Conservation (phyloP, 2,329 filamentous ascomycete species). For the Thermomyces lanuginosus region DNA sequence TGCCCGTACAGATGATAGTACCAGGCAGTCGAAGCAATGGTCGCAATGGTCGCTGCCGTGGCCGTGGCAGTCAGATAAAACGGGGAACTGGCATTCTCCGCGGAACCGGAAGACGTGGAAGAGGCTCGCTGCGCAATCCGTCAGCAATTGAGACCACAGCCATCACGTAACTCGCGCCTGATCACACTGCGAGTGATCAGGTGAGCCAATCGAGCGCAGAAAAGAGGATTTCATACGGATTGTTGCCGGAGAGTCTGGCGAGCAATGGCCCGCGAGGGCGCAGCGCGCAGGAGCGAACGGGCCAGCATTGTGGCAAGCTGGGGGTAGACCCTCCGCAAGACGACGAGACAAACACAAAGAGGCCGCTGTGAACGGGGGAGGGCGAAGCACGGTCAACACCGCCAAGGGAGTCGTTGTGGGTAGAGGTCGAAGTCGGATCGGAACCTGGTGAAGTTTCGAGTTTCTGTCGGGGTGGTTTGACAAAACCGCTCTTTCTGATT, state of each 20-base stretch:
- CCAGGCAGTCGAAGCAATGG: constrained; percentile 82
- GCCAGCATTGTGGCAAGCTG: constrained; percentile 60
- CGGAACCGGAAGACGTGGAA: constrained; percentile 46
- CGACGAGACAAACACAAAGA: constrained; percentile 15
- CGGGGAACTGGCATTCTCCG: constrained; percentile 56
- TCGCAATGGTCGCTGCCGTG: constrained; percentile 68
- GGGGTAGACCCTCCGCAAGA: constrained; percentile 22
- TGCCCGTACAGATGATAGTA: constrained; percentile 94
- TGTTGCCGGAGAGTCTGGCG: constrained; percentile 56
- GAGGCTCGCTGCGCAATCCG: constrained; percentile 43
- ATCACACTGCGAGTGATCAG: too few relatives aligned
- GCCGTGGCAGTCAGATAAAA: constrained; percentile 76
- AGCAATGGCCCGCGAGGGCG: constrained; percentile 67
- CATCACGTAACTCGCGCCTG: too few relatives aligned
- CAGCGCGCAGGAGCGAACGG: constrained; percentile 75
- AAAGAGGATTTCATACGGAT: constrained; percentile 50
- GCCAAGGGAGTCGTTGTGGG: constrained; percentile 17
- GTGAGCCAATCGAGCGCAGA: too few relatives aligned
- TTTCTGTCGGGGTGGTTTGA: constrained; percentile 21
- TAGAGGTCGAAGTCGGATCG: constrained; percentile 13
- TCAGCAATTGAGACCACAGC: constrained; percentile 18
- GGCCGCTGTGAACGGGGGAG: constrained; percentile 15
- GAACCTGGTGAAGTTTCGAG: constrained; percentile 15
- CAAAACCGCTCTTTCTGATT: constrained; percentile 24
- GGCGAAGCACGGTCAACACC: constrained; percentile 13